A percentile compares a stretch with the other conserved stretches of the same genome.
Evolutionary conservation across 2,329 filamentous ascomycete genomes (phyloP).

Genomic region (Sclerotinia glacialis): DNA sequence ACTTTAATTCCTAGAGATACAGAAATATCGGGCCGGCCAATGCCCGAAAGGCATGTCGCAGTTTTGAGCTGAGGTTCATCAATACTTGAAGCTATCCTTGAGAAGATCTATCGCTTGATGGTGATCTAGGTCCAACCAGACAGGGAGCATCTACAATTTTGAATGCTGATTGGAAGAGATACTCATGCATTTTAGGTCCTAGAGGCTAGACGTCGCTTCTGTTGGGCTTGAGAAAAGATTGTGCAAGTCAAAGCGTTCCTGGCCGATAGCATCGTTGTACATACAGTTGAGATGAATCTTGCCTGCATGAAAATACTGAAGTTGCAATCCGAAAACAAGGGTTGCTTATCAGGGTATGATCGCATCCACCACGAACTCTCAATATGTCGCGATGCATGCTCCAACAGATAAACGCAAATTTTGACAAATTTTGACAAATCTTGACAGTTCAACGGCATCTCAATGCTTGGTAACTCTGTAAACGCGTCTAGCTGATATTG

Average conservation of each 20-base stretch:
- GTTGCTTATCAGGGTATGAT: slow-evolving; percentile 5
- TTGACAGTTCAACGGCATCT: neutral
- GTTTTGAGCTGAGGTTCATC: neutral
- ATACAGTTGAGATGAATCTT: neutral
- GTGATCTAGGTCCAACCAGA: slow-evolving; percentile 12
- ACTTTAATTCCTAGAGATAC: slow-evolving; percentile 6
- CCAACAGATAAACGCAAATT: neutral
- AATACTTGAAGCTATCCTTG: slow-evolving; percentile 7
- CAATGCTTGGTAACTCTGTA: neutral
- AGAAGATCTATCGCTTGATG: slow-evolving; percentile 18
- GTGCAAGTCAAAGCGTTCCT: neutral
- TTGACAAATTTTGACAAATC: no score
- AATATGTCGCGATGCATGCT: neutral
- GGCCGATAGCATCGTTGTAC: neutral
- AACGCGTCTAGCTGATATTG: neutral
- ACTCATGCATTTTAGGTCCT: neutral
- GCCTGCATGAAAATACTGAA: slow-evolving; percentile 13
- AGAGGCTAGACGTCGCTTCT: slow-evolving; percentile 3
- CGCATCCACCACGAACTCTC: neutral
- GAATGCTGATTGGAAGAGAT: slow-evolving; percentile 1
- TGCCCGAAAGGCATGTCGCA: neutral
- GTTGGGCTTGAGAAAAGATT: neutral
- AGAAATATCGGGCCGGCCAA: neutral
- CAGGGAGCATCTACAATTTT: neutral
- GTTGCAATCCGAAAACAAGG: slow-evolving; percentile 8